Percentiles rank a stretch among this genome's conserved stretches.
Evolutionary conservation across 2,329 filamentous ascomycete genomes (phyloP).

Genomic region (Cercospora nicotianae): DNA sequence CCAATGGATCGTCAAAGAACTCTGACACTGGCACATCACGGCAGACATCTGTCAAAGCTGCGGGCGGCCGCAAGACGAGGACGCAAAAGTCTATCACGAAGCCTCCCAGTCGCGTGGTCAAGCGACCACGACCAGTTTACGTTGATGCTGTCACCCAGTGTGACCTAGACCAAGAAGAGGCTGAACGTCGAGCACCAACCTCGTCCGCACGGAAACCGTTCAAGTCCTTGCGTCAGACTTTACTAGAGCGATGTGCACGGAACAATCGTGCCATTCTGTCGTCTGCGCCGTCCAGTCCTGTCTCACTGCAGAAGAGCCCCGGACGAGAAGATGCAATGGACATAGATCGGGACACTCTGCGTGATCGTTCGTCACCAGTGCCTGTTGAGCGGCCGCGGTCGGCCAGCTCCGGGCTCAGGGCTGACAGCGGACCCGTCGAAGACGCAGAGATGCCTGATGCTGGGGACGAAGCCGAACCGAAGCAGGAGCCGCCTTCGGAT

Average conservation of each 20-base stretch:
- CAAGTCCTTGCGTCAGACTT: slow-evolving; percentile 35
- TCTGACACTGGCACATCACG: slow-evolving; percentile 25
- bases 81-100: slow-evolving; percentile 23
- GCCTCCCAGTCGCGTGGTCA: slow-evolving; percentile 12
- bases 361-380: slow-evolving; percentile 8
- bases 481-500: background rate
- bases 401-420: background rate
- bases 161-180: slow-evolving; percentile 39
- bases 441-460: slow-evolving; percentile 29
- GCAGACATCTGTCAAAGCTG: slow-evolving; percentile 25
- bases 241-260: slow-evolving; percentile 38
- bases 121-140: slow-evolving; percentile 35
- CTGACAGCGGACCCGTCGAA: slow-evolving; percentile 6
- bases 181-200: slow-evolving; percentile 22
- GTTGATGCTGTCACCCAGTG: slow-evolving; percentile 36
- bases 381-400: slow-evolving; percentile 5
- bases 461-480: slow-evolving; percentile 6
- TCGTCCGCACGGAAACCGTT: slow-evolving; percentile 29
- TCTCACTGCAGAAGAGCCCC: background rate
- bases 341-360: slow-evolving; percentile 15
- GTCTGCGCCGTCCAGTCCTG: slow-evolving; percentile 11
- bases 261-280: slow-evolving; percentile 31
- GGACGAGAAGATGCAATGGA: slow-evolving; percentile 25
- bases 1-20: slow-evolving; percentile 33
- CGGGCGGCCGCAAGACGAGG: slow-evolving; percentile 26